Conservation (phyloP, 805 yeast species). For the Cephaloascus albidus region DNA sequence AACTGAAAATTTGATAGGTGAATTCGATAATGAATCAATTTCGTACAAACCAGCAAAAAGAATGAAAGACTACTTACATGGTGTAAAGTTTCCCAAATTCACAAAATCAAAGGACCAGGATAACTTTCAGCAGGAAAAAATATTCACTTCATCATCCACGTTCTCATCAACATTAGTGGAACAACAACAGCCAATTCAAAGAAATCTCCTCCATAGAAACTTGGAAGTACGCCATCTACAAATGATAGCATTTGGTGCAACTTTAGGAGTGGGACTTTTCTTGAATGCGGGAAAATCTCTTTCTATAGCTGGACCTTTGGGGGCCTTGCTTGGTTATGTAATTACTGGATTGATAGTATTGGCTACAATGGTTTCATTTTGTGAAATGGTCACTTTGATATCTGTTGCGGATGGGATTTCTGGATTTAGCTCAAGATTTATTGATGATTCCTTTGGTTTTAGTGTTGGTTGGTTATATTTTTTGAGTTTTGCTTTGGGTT, state of each 20-base stretch:
- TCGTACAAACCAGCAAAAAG: background rate
- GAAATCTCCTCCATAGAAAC: conserved; percentile 19
- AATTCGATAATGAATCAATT: background rate
- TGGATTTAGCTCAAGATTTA: conserved; percentile 32
- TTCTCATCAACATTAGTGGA: conserved; percentile 3
- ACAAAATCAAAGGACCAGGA: conserved; percentile 1
- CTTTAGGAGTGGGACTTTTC: conserved; percentile 33
- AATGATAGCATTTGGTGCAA: conserved; percentile 37
- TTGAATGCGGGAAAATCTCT: conserved; percentile 33
- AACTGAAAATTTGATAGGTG: background rate
- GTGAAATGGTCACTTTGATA: conserved; percentile 37
- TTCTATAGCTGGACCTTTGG: conserved; percentile 34
- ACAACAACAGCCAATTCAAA: conserved; percentile 3
- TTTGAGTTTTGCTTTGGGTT: conserved; percentile 29
- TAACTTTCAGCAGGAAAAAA: conserved; percentile 5
- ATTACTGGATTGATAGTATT: conserved; percentile 29
- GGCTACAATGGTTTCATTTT: conserved; percentile 30
- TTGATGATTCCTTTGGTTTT: conserved; percentile 36
- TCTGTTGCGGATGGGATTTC: conserved; percentile 38
- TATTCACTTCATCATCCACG: conserved; percentile 3
- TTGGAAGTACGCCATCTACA: conserved; percentile 30
- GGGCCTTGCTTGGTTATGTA: conserved; percentile 27
- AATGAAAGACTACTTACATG: conserved; percentile 7
- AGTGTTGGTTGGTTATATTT: conserved; percentile 36
- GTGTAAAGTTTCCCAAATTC: background rate